Conservation (phyloP, 2,329 filamentous ascomycete genomes). For the Dothiorella sarmentorum region DNA sequence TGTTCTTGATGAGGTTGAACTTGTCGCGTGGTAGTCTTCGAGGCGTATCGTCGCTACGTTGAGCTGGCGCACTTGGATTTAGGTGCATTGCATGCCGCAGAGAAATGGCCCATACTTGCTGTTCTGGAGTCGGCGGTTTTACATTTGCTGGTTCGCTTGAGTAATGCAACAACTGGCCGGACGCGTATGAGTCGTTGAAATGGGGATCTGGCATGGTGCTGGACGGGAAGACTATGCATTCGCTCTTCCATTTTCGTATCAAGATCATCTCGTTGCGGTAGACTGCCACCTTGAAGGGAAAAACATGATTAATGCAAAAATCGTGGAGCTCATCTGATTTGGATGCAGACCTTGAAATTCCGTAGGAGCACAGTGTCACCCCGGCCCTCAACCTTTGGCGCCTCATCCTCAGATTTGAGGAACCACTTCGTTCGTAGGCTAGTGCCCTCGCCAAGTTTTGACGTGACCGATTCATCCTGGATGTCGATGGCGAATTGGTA, state of each 20-base stretch:
- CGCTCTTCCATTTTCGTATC: background rate
- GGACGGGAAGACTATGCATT: conserved; percentile 25
- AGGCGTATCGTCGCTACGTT: background rate
- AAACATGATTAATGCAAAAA: background rate
- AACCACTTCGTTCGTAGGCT: background rate
- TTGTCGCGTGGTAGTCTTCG: background rate
- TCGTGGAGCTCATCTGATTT: no score
- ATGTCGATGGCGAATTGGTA: background rate
- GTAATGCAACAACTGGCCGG: conserved; percentile 16
- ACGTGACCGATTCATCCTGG: conserved; percentile 24
- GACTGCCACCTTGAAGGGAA: background rate
- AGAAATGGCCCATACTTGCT: conserved; percentile 34
- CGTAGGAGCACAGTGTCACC: conserved; percentile 66
- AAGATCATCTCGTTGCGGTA: background rate
- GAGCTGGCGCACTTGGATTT: background rate
- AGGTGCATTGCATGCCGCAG: conserved; percentile 22
- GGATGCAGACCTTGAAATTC: background rate
- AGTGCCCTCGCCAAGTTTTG: background rate
- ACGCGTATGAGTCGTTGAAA: conserved; percentile 27
- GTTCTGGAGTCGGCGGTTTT: conserved; percentile 20
- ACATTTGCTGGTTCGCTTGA: background rate
- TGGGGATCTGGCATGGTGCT: conserved; percentile 26
- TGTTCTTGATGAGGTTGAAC: conserved; percentile 57
- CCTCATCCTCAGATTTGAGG: background rate
- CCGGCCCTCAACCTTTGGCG: conserved; percentile 45